Evolutionary conservation across 768 basidiomycete genomes (phyloP).

Genomic region (Auricularia auricula-judae): DNA sequence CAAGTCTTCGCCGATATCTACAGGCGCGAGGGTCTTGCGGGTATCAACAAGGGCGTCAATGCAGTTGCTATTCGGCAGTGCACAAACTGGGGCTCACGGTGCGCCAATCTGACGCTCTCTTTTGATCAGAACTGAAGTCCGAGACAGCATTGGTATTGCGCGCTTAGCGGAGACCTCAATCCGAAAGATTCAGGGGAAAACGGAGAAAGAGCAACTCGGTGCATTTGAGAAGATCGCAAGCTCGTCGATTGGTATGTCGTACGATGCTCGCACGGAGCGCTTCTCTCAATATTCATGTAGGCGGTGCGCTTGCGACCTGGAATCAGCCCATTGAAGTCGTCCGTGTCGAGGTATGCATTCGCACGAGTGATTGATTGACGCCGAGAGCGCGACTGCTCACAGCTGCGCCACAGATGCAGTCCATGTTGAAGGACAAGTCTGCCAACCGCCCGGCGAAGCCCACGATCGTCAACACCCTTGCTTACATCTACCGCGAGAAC

Average conservation of each 20-base stretch:
- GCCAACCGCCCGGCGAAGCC: conserved; percentile 82
- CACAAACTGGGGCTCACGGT: conserved; percentile 92
- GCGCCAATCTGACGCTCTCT: conserved; percentile 14
- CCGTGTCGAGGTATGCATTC: conserved; percentile 68
- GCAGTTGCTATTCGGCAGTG: conserved; percentile 86
- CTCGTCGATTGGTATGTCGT: conserved; percentile 53
- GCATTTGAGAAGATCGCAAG: conserved; percentile 81
- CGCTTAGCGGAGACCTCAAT: conserved; percentile 80
- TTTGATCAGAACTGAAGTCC: conserved; percentile 2
- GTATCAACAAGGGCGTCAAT: conserved; percentile 99
- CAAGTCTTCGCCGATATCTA: conserved; percentile 93
- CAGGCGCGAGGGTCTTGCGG: conserved; percentile 81
- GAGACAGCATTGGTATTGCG: conserved; percentile 83
- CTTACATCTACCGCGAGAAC: conserved; percentile 94
- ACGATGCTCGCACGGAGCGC: neutral
- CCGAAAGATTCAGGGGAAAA: conserved; percentile 65
- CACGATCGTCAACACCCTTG: conserved; percentile 82
- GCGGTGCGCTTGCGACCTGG: conserved; percentile 96
- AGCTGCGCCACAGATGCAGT: conserved; percentile 74
- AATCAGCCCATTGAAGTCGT: conserved; percentile 98
- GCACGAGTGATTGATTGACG: neutral
- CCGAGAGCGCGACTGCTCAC: neutral
- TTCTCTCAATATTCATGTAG: conserved; percentile 3
- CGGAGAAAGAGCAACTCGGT: conserved; percentile 60
- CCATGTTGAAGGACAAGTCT: conserved; percentile 79